phyloP scores from a whole-genome alignment of 2,329 filamentous ascomycete species.

The Paraphoma chrysanthemicola region DNA sequence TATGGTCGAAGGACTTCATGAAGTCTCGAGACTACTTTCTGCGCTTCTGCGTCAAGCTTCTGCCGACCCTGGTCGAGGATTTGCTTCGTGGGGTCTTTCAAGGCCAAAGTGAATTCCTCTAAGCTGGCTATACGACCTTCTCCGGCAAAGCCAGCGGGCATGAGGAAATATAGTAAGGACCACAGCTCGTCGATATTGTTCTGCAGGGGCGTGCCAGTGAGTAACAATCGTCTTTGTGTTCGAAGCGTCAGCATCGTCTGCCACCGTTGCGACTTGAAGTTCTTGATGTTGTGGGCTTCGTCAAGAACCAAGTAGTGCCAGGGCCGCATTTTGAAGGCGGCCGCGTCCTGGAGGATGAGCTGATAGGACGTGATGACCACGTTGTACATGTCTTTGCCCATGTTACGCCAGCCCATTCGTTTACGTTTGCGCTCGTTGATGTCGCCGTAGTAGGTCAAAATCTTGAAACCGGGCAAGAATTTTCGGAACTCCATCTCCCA shows the following conservation, averaged over 20 bases:
- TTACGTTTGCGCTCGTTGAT: constrained; percentile 92
- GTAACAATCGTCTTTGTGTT: constrained; percentile 81
- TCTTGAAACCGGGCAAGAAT: constrained; percentile 97
- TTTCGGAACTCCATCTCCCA: constrained; percentile 99
- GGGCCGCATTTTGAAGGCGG: constrained; percentile 86
- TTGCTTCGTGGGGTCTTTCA: constrained; percentile 92
- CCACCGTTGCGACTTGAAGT: constrained; percentile 97
- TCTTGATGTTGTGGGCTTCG: constrained; percentile 99
- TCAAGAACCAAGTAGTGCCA: constrained; percentile 99
- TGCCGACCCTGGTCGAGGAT: constrained; percentile 94
- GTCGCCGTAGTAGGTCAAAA: constrained; percentile 94
- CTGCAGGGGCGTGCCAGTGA: constrained; percentile 94
- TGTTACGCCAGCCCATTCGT: constrained; percentile 89
- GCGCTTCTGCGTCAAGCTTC: constrained; percentile 92
- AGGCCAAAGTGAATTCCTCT: constrained; percentile 96
- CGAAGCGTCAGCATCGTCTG: constrained; percentile 94
- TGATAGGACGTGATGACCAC: constrained; percentile 98
- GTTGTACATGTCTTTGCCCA: constrained; percentile 81
- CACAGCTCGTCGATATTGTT: constrained; percentile 97
- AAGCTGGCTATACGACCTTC: constrained; percentile 91
- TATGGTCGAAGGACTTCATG: constrained; percentile 95
- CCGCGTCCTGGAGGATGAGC: constrained; percentile 90
- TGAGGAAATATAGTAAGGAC: constrained; percentile 95
- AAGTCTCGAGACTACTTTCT: constrained; percentile 88
- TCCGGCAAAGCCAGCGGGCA: constrained; percentile 84